Conservation (phyloP, 768 basidiomycete genomes). For the Lentinula sp. region DNA sequence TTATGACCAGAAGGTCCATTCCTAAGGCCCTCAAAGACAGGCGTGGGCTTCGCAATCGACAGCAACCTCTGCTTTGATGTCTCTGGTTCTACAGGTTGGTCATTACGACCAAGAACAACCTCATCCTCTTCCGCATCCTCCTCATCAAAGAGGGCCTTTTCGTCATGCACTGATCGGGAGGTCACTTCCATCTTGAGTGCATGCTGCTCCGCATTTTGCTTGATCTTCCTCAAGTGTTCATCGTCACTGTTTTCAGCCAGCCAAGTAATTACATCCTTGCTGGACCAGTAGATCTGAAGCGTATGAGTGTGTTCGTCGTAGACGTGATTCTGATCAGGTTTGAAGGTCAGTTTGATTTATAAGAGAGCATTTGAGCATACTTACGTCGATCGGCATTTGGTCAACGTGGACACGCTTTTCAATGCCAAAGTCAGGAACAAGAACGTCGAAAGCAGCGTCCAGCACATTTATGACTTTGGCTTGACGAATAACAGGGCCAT, state of each 20-base stretch:
- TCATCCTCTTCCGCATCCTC: conserved; percentile 82
- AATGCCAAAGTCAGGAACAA: conserved; percentile 95
- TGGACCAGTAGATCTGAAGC: conserved; percentile 95
- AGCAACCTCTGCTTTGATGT: conserved; percentile 73
- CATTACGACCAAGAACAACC: conserved; percentile 65
- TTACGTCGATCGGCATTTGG: conserved; percentile 96
- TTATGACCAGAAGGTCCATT: conserved; percentile 73
- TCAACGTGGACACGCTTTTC: conserved; percentile 99
- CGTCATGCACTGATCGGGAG: conserved; percentile 80
- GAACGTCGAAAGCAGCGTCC: conserved; percentile 97
- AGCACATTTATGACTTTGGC: conserved; percentile 94
- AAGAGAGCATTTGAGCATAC: conserved; percentile 16
- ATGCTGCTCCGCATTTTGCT: conserved; percentile 87
- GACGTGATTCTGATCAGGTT: conserved; percentile 71
- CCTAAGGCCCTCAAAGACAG: conserved; percentile 80
- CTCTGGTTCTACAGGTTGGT: conserved; percentile 37
- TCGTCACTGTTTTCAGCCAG: conserved; percentile 95
- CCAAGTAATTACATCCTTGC: conserved; percentile 90
- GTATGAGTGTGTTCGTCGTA: conserved; percentile 93
- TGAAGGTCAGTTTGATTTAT: neutral
- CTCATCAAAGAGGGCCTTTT: conserved; percentile 84
- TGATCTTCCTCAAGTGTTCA: conserved; percentile 91
- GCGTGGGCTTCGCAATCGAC: conserved; percentile 70
- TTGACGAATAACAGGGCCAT: conserved; percentile 92
- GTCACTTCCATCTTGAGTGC: conserved; percentile 88